These are phyloP conservation scores for Fusarium sp. DNA, from an alignment of 2,329 filamentous ascomycete genomes.

Conservation along the genomic window DNA sequence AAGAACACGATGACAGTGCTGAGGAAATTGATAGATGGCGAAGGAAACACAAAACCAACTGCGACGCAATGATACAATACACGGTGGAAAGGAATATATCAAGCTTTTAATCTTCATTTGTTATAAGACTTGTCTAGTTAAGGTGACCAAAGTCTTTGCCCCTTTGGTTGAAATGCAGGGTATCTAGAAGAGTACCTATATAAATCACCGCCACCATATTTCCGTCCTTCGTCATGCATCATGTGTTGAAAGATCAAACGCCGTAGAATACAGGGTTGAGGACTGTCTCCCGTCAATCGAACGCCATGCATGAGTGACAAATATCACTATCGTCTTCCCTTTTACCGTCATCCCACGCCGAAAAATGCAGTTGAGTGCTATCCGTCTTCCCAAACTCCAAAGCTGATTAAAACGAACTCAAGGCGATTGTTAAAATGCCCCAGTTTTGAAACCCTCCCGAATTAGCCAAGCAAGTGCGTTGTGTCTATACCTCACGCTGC, in stretches of 20 bases:
- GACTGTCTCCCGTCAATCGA: constrained; percentile 45
- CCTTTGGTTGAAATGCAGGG: constrained; percentile 54
- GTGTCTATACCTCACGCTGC: constrained; percentile 48
- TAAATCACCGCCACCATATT: constrained; percentile 18
- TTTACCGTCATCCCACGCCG: constrained; percentile 25
- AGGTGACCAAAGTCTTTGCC: constrained; percentile 46
- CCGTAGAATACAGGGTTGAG: constrained; percentile 53
- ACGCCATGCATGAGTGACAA: constrained; percentile 39
- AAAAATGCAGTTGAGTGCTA: constrained; percentile 53
- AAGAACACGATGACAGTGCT: constrained; percentile 85
- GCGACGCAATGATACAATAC: constrained; percentile 17
- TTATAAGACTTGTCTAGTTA: constrained; percentile 49
- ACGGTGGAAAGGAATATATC: neutral
- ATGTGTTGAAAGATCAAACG: constrained; percentile 49
- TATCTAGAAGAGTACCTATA: constrained; percentile 48
- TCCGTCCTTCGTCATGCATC: constrained; percentile 28
- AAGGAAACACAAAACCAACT: constrained; percentile 40
- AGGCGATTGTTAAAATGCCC: constrained; percentile 44
- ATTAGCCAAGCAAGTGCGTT: neutral
- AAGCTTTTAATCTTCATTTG: constrained; percentile 1
- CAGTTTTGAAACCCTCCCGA: neutral
- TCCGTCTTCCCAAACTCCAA: constrained; percentile 29
- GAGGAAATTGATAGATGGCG: constrained; percentile 62
- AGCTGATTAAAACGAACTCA: constrained; percentile 14
- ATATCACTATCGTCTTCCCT: constrained; percentile 6